These are phyloP conservation scores for Caryopteris hybrid DNA, from an alignment of 305 asterid genomes.

Conservation along the genomic window DNA sequence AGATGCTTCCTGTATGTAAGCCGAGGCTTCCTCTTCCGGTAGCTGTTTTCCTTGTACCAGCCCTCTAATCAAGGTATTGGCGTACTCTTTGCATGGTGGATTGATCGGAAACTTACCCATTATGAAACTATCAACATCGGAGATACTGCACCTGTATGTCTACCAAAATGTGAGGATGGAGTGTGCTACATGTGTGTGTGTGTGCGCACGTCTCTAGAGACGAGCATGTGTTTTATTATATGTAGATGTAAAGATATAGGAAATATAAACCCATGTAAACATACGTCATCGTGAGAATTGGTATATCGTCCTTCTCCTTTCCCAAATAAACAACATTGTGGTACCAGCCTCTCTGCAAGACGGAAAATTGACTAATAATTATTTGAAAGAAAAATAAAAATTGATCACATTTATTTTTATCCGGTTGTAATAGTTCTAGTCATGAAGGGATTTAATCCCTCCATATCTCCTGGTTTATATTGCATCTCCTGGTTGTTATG, in stretches of 20 bases:
- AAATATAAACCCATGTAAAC: slow-evolving; percentile 17
- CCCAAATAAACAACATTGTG: slow-evolving; percentile 79
- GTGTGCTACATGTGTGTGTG: too few species aligned
- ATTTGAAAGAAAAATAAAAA: too few species aligned
- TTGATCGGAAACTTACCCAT: slow-evolving; percentile 48
- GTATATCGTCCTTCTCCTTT: slow-evolving; percentile 55
- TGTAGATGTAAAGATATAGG: background rate
- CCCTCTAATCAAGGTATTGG: slow-evolving; percentile 65
- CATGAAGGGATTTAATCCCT: too few species aligned
- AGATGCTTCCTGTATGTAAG: slow-evolving; percentile 66
- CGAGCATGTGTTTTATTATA: background rate
- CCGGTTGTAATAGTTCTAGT: too few species aligned
- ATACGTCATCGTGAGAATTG: slow-evolving; percentile 92
- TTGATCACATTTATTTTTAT: too few species aligned
- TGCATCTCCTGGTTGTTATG: too few species aligned
- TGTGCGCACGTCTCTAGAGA: too few species aligned
- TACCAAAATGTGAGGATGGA: slow-evolving; percentile 2
- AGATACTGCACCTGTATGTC: slow-evolving; percentile 55
- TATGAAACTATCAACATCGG: slow-evolving; percentile 50
- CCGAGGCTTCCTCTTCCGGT: slow-evolving; percentile 61
- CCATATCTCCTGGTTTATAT: too few species aligned
- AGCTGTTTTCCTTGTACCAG: slow-evolving; percentile 76
- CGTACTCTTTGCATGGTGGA: slow-evolving; percentile 68
- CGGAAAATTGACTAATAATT: background rate
- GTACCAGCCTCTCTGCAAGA: slow-evolving; percentile 80